Percentiles rank a stretch among this genome's conserved stretches.
Conservation (phyloP, 2,329 filamentous ascomycete species). For the Pseudogymnoascus sp. region DNA sequence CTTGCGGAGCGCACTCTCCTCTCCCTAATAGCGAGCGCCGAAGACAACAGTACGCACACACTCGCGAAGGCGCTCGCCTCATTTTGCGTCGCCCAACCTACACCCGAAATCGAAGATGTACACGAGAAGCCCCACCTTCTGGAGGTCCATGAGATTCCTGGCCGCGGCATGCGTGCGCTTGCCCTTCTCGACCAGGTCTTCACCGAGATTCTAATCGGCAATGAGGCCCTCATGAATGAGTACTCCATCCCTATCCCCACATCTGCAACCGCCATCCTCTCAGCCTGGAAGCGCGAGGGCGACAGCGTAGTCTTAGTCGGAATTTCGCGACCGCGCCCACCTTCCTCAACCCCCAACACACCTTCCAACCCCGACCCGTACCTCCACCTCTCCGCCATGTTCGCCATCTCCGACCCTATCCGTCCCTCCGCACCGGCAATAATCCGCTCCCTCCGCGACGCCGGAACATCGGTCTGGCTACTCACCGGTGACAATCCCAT, state of each 20-base stretch:
- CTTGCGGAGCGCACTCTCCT: not conserved
- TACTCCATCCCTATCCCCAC: constrained; percentile 35
- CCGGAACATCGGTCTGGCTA: constrained; percentile 76
- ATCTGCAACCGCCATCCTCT: constrained; percentile 32
- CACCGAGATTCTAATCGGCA: constrained; percentile 55
- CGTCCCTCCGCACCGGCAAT: constrained; percentile 61
- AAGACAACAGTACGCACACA: constrained; percentile 66
- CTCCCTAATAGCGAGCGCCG: constrained; percentile 36
- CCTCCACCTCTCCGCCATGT: constrained; percentile 52
- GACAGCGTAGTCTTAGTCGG: constrained; percentile 57
- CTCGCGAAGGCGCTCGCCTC: constrained; percentile 61
- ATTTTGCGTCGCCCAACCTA: constrained; percentile 41
- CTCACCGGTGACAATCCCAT: constrained; percentile 81
- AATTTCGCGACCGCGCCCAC: constrained; percentile 27
- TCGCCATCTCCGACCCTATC: constrained; percentile 74
- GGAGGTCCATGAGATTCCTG: constrained; percentile 56
- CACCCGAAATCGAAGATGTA: not conserved
- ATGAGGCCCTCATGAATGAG: constrained; percentile 58
- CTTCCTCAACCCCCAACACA: not conserved
- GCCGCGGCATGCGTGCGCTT: constrained; percentile 58
- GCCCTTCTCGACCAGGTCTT: constrained; percentile 32
- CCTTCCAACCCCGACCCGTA: not conserved
- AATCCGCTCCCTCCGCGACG: constrained; percentile 53
- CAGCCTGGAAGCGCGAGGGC: constrained; percentile 52
- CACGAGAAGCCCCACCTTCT: constrained; percentile 24